Conservation (phyloP, 208 protist genomes). For the Wallacemonas rigidus region DNA sequence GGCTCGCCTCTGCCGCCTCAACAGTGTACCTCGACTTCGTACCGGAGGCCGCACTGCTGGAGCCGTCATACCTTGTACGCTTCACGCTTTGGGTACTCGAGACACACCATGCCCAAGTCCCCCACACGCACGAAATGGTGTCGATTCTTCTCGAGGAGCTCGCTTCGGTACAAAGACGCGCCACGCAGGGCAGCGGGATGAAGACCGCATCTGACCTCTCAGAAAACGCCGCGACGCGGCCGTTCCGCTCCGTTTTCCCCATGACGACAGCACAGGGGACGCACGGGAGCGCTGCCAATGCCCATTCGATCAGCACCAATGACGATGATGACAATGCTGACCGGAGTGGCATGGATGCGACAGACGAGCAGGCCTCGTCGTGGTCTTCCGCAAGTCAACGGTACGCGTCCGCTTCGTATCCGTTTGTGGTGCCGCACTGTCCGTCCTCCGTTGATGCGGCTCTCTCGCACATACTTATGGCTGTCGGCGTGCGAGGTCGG, state of each 20-base stretch:
- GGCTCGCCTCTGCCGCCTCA: no score
- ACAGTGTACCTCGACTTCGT: constrained; percentile 24
- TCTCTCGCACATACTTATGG: constrained; percentile 10
- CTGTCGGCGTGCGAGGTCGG: constrained; percentile 11
- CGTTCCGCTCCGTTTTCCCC: no score
- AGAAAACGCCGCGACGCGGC: no score
- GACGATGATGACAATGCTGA: no score
- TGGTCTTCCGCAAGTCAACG: neutral
- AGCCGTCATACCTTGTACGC: constrained; percentile 50
- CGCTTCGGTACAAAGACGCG: neutral
- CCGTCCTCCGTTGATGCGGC: constrained; percentile 2
- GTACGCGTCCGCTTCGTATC: neutral
- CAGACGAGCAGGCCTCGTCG: no score
- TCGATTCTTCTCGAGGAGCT: neutral
- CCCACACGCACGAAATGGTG: neutral
- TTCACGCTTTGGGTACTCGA: constrained; percentile 53
- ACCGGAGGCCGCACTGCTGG: constrained; percentile 62
- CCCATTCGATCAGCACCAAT: no score
- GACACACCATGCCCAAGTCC: constrained; percentile 21
- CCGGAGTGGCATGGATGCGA: no score
- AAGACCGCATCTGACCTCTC: no score
- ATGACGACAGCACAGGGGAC: no score
- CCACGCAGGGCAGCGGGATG: neutral
- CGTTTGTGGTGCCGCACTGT: constrained; percentile 13
- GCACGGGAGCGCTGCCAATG: no score